Conservation (phyloP, 352 stramenopile species). For the Pythium phragmitis region DNA sequence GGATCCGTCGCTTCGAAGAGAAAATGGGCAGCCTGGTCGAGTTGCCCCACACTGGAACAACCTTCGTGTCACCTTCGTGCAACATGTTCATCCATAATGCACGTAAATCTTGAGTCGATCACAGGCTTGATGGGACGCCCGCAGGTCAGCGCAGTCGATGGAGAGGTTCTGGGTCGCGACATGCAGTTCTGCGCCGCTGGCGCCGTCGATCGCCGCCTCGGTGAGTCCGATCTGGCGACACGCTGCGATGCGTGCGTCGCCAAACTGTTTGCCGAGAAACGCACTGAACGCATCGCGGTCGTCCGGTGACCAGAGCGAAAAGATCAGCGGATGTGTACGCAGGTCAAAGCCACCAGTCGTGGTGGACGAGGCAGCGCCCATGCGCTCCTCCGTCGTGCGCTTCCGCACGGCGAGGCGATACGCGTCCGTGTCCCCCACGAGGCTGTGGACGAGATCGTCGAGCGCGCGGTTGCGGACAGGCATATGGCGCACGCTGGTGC, state of each 20-base stretch:
- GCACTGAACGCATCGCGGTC: slow-evolving; percentile 44
- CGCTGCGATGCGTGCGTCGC: slow-evolving; percentile 52
- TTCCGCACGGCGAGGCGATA: slow-evolving; percentile 45
- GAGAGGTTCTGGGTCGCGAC: slow-evolving; percentile 67
- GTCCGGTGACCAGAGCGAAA: slow-evolving; percentile 50
- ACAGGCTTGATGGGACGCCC: slow-evolving; percentile 43
- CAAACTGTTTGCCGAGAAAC: slow-evolving; percentile 54
- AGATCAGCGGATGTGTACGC: slow-evolving; percentile 43
- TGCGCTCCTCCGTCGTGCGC: slow-evolving; percentile 9
- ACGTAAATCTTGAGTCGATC: slow-evolving; percentile 76
- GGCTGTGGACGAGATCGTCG: slow-evolving; percentile 68
- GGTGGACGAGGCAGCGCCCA: slow-evolving; percentile 9
- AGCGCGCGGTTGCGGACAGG: slow-evolving; percentile 80
- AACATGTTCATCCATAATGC: slow-evolving; percentile 56
- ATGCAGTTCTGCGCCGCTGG: slow-evolving; percentile 47
- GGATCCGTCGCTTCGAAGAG: slow-evolving; percentile 14
- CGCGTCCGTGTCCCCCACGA: slow-evolving; percentile 64
- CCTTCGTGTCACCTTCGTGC: slow-evolving; percentile 37
- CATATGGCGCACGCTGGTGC: slow-evolving; percentile 53
- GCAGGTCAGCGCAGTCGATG: slow-evolving; percentile 46
- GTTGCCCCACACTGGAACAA: slow-evolving; percentile 3
- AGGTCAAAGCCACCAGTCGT: slow-evolving; percentile 4
- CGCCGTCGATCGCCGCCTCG: slow-evolving; percentile 48
- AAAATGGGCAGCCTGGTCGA: slow-evolving; percentile 4
- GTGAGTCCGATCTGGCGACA: slow-evolving; percentile 71